Evolutionary conservation across 2,329 filamentous ascomycete genomes (phyloP).

Genomic region (Cladophialophora exuberans): DNA sequence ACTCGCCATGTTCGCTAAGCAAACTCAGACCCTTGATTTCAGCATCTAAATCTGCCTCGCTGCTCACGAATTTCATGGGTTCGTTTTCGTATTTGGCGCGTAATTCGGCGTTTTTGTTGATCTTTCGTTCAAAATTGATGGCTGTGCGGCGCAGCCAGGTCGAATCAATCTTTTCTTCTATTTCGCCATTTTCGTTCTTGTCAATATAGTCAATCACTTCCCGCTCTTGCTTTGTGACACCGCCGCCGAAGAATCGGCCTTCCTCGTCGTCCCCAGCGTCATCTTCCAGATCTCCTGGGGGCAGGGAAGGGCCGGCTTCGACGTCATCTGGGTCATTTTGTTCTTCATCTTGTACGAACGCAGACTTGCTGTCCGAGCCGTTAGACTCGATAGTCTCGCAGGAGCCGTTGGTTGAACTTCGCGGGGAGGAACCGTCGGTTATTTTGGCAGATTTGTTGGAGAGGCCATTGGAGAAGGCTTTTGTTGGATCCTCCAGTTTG

Average conservation of each 20-base stretch:
- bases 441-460: constrained; percentile 34
- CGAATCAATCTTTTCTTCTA: constrained; percentile 68
- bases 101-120: constrained; percentile 86
- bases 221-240: constrained; percentile 78
- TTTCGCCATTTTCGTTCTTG: constrained; percentile 59
- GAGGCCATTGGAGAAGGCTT: constrained; percentile 26
- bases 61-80: constrained; percentile 69
- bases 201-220: constrained; percentile 90
- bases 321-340: constrained; percentile 49
- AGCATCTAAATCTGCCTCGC: constrained; percentile 86
- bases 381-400: constrained; percentile 15
- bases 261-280: constrained; percentile 78
- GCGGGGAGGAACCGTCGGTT: constrained; percentile 30
- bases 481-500: constrained; percentile 33
- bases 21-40: constrained; percentile 87
- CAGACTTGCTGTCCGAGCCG: constrained; percentile 17
- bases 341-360: constrained; percentile 29
- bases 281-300: constrained; percentile 58
- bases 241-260: constrained; percentile 92
- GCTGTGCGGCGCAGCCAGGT: constrained; percentile 82
- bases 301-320: constrained; percentile 58
- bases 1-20: constrained; percentile 79
- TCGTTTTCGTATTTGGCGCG: constrained; percentile 81
- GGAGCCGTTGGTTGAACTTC: constrained; percentile 16
- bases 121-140: constrained; percentile 84